These are phyloP conservation scores for Nematocida sp. DNA, from an alignment of 371 early-diverging fungal species.

Conservation along the genomic window DNA sequence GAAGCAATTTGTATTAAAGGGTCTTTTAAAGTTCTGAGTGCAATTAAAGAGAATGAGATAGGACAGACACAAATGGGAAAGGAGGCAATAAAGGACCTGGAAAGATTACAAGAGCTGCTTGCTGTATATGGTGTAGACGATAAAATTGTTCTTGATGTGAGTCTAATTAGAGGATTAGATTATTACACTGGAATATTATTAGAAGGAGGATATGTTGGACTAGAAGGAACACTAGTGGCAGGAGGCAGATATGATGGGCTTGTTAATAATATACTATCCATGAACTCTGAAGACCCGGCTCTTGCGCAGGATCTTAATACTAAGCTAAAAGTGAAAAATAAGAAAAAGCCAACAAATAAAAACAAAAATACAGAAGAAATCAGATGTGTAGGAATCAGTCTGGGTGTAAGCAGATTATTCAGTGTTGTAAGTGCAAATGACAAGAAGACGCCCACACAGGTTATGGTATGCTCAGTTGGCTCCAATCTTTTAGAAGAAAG, in stretches of 20 bases:
- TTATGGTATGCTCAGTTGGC: constrained; percentile 81
- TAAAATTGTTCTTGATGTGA: constrained; percentile 82
- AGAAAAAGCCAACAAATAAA: constrained; percentile 68
- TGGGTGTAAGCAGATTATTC: constrained; percentile 93
- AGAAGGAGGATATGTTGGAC: constrained; percentile 79
- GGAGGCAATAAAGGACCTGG: constrained; percentile 82
- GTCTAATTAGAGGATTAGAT: constrained; percentile 91
- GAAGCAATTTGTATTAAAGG: constrained; percentile 79
- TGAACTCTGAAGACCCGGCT: constrained; percentile 58
- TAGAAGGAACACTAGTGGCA: constrained; percentile 86
- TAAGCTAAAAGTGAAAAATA: constrained; percentile 6
- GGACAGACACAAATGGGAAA: constrained; percentile 71
- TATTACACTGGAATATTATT: constrained; percentile 98
- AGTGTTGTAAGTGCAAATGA: constrained; percentile 73
- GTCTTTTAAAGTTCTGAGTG: constrained; percentile 72
- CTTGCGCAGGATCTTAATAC: background rate
- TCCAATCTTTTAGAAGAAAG: constrained; percentile 85
- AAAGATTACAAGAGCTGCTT: constrained; percentile 78
- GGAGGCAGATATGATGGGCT: constrained; percentile 98
- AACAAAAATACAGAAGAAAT: constrained; percentile 8
- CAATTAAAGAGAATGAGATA: constrained; percentile 73
- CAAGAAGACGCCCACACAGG: constrained; percentile 73
- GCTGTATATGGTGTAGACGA: constrained; percentile 76
- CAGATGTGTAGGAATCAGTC: constrained; percentile 92
- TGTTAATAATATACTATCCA: constrained; percentile 80